Evolutionary conservation across 352 stramenopile species (phyloP), one percentile per base, ranked within the genome.

Genomic region (Phytophthora tubulina): DNA sequence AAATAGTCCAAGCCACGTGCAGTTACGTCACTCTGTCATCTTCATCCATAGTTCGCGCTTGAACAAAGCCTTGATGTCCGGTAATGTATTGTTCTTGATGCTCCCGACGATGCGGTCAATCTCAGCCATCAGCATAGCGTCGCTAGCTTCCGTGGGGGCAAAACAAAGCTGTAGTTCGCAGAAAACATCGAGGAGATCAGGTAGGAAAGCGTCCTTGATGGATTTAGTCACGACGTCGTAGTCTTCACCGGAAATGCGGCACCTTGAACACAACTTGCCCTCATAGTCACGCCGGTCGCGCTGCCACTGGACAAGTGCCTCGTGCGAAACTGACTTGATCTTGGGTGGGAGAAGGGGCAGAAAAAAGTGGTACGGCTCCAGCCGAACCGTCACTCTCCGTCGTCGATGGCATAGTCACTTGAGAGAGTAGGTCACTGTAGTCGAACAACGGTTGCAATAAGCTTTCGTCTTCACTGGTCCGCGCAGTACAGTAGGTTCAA

Each of bases 261-360:
- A 64, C 1, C 44, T 31, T 1, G 10, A 5, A 5, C 5, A n/a
- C n/a, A 55, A 11, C 32, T 55, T 55, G n/a, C 15, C 4, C 21
- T 64, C 42, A 13, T 64, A 64, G 6, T 64, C 57, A 2, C 21
- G 31, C 44, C 6, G 57, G 55, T 6, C 48, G 36, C 13, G 32
- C 21, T 27, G 21, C 21, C 21, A 27, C 21, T 27, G 21, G 21
- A 27, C 21, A 27, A 27, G 21, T 27, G 21, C 21, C 21, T 2
- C 21, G 21, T 27, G 21, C 21, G 21, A 27, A 27, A 27, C 21
- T 1, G 21, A 55, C 44, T 48, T 13, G 11, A 64, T 64, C 17
- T 31, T 55, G 10, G 57, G 57, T 4, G 44, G 44, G 21, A 27
- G 21, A 27, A 27, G 21, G 21, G 21, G 21, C 21, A 27, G 1